Evolutionary conservation across 129 eudicot species (phyloP).

Genomic region (Scalesia atractyloides): DNA sequence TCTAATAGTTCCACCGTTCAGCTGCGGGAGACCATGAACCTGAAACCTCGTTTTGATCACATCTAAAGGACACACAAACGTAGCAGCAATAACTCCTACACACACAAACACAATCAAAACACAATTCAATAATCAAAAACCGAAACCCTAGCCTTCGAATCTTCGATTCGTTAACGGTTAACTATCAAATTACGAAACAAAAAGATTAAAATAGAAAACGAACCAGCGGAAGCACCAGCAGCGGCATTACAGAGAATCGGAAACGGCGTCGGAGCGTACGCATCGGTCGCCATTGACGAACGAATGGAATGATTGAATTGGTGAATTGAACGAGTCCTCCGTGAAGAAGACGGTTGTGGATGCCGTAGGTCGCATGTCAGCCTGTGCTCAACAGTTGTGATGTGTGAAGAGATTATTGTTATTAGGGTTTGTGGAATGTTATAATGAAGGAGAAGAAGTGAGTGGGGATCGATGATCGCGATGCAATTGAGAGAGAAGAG

Average conservation of each 20-base stretch:
- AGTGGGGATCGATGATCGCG: slow-evolving; percentile 9
- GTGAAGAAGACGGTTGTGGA: slow-evolving; percentile 54
- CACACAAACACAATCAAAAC: background rate
- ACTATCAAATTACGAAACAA: background rate
- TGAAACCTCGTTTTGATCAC: slow-evolving; percentile 96
- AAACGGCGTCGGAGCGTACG: slow-evolving; percentile 52
- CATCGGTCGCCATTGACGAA: slow-evolving; percentile 52
- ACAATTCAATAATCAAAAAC: background rate
- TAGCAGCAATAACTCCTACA: slow-evolving; percentile 89
- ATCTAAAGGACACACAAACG: slow-evolving; percentile 97
- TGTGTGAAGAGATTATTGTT: background rate
- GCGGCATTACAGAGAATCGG: slow-evolving; percentile 84
- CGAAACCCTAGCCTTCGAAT: background rate
- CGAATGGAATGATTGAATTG: slow-evolving; percentile 8
- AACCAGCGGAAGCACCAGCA: slow-evolving; percentile 97
- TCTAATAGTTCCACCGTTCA: slow-evolving; percentile 50
- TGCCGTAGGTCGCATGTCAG: slow-evolving; percentile 78
- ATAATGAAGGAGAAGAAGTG: background rate
- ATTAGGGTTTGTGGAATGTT: slow-evolving; percentile 23
- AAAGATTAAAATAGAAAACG: background rate
- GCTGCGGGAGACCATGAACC: slow-evolving; percentile 84
- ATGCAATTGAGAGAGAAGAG: background rate
- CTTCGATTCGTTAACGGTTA: no score
- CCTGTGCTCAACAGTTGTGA: background rate
- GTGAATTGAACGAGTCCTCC: slow-evolving; percentile 55